Base-by-base conservation (phyloP, 805 yeast genomes). In the Cyberlindnera euphorbiiphila region DNA sequence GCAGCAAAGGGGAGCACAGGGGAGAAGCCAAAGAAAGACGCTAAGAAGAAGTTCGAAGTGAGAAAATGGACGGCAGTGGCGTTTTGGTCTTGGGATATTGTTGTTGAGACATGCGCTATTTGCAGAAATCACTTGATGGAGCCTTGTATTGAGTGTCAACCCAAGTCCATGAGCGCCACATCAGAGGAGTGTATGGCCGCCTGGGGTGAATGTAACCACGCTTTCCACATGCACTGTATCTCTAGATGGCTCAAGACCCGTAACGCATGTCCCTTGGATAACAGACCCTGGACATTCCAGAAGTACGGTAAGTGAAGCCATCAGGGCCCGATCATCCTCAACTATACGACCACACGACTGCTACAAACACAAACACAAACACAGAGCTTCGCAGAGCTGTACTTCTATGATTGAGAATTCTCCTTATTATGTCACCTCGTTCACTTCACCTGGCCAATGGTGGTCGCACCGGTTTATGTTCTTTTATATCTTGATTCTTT, bases 61-160 rank as follows among this genome's bases (percentile, higher is more conserved):
- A 85, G 87, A 59, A 93, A 89, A 68, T 91, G 98, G 98, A 88
- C 96, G 11, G 98, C 98, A 0, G 98, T 93, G 33, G 98, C 98
- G n/a, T 87, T 93, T 59, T 93, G 99, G 99, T 87, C 97, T 1
- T 93, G 98, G 98, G 96, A 87, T 64, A 84, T 87, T 43, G 91
- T 80, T 24, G 91, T 87, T 38, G 98, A 94, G 48, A 87, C 86
- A 38, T 93, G 99, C 69, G 98, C 99, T 26, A 93, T 93, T 59
- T 93, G 99, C 72, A 76, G 98, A 59, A 93, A 91, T 62, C 97
- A 91, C 63, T 74, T 93, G 50, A 93, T 93, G 99, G 99, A 93
- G 56, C 93, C 93, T 13, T 93, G 98, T 60, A 85, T 93, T 48
- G 98, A 89, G 60, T 93, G 99, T 60, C 96, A 87, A 60, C 94